phyloP scores from a whole-genome alignment of 352 stramenopile genomes.

The Pythium biforme region DNA sequence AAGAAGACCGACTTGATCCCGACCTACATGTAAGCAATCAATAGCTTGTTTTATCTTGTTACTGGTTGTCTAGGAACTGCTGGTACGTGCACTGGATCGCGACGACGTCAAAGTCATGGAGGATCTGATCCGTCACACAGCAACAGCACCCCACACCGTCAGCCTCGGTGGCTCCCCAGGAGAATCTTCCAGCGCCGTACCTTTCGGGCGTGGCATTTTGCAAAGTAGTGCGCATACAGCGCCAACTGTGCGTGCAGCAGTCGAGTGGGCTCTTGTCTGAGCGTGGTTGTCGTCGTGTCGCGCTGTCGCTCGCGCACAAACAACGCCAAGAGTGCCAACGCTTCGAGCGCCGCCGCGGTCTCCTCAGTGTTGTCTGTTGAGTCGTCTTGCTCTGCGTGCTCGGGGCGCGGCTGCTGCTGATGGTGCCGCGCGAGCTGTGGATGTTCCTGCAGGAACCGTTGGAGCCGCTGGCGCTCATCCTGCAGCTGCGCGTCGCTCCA shows the following conservation, averaged over 20 bases:
- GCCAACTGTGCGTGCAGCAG: slow-evolving; percentile 48
- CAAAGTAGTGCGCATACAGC: slow-evolving; percentile 60
- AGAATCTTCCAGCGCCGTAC: slow-evolving; percentile 11
- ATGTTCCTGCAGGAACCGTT: slow-evolving; percentile 25
- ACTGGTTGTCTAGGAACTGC: slow-evolving; percentile 9
- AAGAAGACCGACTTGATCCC: slow-evolving; percentile 83
- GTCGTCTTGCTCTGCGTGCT: slow-evolving; percentile 14
- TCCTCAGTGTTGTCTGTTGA: background rate
- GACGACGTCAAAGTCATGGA: slow-evolving; percentile 19
- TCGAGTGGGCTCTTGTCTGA: background rate
- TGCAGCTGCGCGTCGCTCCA: slow-evolving; percentile 35
- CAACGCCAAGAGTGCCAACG: slow-evolving; percentile 59
- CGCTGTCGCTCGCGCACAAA: slow-evolving; percentile 37
- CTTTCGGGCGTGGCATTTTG: slow-evolving; percentile 37
- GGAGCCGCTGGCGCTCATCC: slow-evolving; percentile 37
- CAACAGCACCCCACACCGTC: background rate
- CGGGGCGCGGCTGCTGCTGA: too few relatives aligned
- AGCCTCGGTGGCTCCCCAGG: background rate
- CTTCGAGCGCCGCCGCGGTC: slow-evolving; percentile 13
- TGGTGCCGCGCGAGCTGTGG: background rate
- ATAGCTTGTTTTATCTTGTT: background rate
- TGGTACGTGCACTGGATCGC: slow-evolving; percentile 23
- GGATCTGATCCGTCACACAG: slow-evolving; percentile 1
- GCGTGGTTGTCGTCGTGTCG: too few relatives aligned
- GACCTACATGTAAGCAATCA: slow-evolving; percentile 51